Evolutionary conservation across 2,329 filamentous ascomycete species (phyloP).

Genomic region (Dothiorella sarmentorum): DNA sequence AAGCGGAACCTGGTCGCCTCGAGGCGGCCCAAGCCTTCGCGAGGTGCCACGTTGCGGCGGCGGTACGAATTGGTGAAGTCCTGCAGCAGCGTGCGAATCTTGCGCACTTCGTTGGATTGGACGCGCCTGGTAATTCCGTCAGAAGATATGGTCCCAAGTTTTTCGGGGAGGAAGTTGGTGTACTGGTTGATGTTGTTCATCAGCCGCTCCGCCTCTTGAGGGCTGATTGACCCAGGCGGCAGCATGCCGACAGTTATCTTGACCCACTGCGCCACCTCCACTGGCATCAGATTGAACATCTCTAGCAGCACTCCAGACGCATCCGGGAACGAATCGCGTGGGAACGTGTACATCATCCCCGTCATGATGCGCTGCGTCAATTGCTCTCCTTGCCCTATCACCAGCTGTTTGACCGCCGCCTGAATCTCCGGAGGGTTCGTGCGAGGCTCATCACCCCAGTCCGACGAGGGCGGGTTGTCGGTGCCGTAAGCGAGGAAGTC

Average conservation of each 20-base stretch:
- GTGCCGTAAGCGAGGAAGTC: conserved; percentile 88
- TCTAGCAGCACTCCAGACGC: conserved; percentile 88
- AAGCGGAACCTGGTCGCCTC: conserved; percentile 89
- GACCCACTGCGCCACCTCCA: conserved; percentile 77
- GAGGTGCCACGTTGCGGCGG: conserved; percentile 87
- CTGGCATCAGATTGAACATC: conserved; percentile 81
- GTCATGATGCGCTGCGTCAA: conserved; percentile 87
- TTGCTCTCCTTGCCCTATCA: conserved; percentile 67
- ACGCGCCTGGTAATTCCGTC: conserved; percentile 48
- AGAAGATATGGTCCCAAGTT: conserved; percentile 1
- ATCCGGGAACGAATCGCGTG: conserved; percentile 90
- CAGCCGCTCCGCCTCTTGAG: conserved; percentile 75
- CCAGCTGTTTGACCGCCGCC: conserved; percentile 67
- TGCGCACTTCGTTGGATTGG: conserved; percentile 64
- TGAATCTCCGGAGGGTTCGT: conserved; percentile 67
- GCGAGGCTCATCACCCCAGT: conserved; percentile 58
- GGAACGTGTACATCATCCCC: conserved; percentile 99
- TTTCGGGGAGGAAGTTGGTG: neutral
- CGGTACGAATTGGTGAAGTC: conserved; percentile 97
- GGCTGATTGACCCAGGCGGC: conserved; percentile 75
- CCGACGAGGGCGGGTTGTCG: conserved; percentile 60
- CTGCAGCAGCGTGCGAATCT: conserved; percentile 81
- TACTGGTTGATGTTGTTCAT: conserved; percentile 73
- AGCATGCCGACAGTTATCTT: conserved; percentile 79
- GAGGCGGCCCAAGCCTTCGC: conserved; percentile 82